These are phyloP conservation scores for Colletotrichum neosansevieriae DNA, from an alignment of 2,329 filamentous ascomycete genomes.

Conservation along the genomic window DNA sequence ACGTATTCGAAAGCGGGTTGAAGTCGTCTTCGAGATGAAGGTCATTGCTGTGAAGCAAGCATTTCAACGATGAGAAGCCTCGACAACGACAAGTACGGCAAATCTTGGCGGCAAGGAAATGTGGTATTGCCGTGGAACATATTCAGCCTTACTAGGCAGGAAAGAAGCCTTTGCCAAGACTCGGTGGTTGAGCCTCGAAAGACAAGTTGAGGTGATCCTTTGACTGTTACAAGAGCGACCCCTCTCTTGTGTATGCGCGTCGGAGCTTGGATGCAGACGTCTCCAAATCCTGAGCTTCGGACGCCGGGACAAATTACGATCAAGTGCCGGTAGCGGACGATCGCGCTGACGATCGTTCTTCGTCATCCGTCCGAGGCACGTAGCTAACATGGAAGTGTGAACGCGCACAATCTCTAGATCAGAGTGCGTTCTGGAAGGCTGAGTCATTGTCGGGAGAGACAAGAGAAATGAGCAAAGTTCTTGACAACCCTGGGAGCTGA, in stretches of 20 bases:
- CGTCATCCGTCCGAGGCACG: background rate
- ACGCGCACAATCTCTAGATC: too few species aligned
- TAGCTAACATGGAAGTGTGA: too few species aligned
- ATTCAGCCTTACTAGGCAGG: constrained; percentile 28
- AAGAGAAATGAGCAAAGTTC: background rate
- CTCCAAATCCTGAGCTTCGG: background rate
- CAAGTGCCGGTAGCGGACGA: too few species aligned
- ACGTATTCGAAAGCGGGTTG: too few species aligned
- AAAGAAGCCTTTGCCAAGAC: constrained; percentile 8
- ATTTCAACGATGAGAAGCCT: background rate
- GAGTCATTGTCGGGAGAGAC: background rate
- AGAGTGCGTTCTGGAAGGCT: background rate
- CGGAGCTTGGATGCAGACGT: background rate
- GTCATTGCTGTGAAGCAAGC: too few species aligned
- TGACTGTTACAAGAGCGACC: background rate
- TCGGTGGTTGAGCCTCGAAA: constrained; percentile 1
- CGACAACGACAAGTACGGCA: background rate
- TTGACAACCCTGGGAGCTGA: background rate
- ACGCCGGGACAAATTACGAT: constrained; percentile 10
- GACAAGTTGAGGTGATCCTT: constrained; percentile 3
- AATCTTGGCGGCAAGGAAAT: constrained; percentile 13
- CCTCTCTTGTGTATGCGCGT: background rate
- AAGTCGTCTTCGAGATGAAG: too few species aligned
- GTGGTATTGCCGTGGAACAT: background rate
- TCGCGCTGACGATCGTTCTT: background rate